These are phyloP conservation scores for Aureobasidium pullulans DNA, from an alignment of 2,329 filamentous ascomycete genomes.

Conservation along the genomic window DNA sequence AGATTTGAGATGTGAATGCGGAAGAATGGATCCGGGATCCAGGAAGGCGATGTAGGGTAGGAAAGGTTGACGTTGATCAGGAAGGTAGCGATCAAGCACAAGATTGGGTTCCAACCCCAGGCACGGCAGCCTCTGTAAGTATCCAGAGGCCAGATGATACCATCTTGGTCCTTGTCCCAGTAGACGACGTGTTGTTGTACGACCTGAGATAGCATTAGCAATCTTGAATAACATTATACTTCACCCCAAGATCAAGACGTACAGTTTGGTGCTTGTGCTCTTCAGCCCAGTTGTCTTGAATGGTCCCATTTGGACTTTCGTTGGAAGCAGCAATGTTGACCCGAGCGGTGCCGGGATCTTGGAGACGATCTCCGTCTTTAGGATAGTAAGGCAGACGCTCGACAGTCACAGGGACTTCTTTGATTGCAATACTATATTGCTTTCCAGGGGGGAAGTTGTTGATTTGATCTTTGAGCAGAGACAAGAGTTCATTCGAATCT, in stretches of 20 bases:
- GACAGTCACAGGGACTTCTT: constrained; percentile 19
- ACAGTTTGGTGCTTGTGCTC: constrained; percentile 33
- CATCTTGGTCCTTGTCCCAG: constrained; percentile 46
- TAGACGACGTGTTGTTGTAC: constrained; percentile 48
- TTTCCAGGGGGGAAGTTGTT: constrained; percentile 10
- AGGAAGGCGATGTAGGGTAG: constrained; percentile 39
- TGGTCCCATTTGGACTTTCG: constrained; percentile 36
- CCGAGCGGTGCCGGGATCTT: constrained; percentile 32
- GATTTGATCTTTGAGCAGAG: background rate
- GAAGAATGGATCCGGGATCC: constrained; percentile 40
- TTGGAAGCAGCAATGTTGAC: constrained; percentile 35
- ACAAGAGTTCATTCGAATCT: background rate
- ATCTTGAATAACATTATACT: background rate
- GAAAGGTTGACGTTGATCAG: constrained; percentile 45
- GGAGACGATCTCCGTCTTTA: constrained; percentile 17
- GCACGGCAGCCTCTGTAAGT: constrained; percentile 42
- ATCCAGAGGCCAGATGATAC: constrained; percentile 47
- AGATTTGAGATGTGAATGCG: constrained; percentile 34
- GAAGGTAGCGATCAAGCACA: constrained; percentile 37
- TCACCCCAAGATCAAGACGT: background rate
- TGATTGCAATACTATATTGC: constrained; percentile 18
- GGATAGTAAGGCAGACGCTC: constrained; percentile 23
- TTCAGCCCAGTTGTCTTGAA: constrained; percentile 30
- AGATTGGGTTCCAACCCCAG: constrained; percentile 38
- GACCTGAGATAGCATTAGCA: constrained; percentile 24